Evolutionary conservation across 176 grass and related monocot genomes (phyloP), one percentile per base, ranked within the genome.

Genomic region (Musa schizocarpa): DNA sequence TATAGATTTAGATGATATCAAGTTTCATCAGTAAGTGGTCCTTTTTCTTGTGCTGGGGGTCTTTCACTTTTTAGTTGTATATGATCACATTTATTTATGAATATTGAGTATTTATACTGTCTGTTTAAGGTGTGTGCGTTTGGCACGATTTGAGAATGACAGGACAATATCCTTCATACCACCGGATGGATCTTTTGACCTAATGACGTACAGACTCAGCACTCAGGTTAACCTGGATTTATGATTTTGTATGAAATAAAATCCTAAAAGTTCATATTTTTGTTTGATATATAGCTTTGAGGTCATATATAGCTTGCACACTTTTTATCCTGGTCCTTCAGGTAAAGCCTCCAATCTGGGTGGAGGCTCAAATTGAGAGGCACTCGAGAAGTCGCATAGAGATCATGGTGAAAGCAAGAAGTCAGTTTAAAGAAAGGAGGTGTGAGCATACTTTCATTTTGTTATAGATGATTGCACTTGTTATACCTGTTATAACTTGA

Each of bases 391-490:
- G 95, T 78, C 95, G 95, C 66, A 87, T 99, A 87, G 95, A 99
- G 80, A 83, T 99, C 50, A 99, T 75, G 82, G 80, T 99, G 52
- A 99, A 99, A 78, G 95, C 90, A 83, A 94, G 95, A 83, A 99
- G 95, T 83, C 95, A 99, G 82, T 99, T 94, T 74, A 99, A 99
- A 81, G 95, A 99, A 89, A 84, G 95, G 78, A 99, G 95, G 95
- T 99, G 20, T 51, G 26, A 16, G 34, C 8, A 19, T 52, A 54
- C 2, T 19, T 68, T 50, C 14, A 65, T 17, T 81, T 43, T 69
- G 53, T 52, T 54, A 77, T 65, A 74, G 74, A 64, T 78, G 53
- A 67, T 9, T 1, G 8, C 17, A 71, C 75, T 77, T 82, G 9
- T 71, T 78, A 19, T 26, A 80, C 19, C 67, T 78, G 51, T 57